Evolutionary conservation across 1,284 basidiomycete species (phyloP).

Genomic region (Trametes polyzona): DNA sequence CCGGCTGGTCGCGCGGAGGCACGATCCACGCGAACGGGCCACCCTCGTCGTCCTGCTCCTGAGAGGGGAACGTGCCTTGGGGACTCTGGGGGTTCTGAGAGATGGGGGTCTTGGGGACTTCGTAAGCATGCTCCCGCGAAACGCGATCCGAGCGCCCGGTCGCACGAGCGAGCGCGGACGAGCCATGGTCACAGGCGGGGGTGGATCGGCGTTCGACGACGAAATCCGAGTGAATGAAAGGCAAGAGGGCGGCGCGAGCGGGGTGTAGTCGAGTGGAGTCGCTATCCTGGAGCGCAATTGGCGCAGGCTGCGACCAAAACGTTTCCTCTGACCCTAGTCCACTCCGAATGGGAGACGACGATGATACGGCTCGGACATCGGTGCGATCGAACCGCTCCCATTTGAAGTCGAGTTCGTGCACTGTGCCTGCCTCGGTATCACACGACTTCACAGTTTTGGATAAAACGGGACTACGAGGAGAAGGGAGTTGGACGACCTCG

Average conservation of each 20-base stretch:
- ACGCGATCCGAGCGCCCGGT: background rate
- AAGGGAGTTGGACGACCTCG: no score
- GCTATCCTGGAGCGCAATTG: no score
- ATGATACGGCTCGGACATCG: background rate
- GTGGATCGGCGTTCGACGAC: no score
- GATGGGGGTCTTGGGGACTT: background rate
- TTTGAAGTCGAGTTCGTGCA: slow-evolving; percentile 49
- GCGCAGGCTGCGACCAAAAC: slow-evolving; percentile 17
- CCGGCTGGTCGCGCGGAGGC: slow-evolving; percentile 7
- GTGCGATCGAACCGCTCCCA: slow-evolving; percentile 57
- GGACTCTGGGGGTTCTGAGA: background rate
- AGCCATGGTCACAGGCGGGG: no score
- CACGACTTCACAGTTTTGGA: background rate
- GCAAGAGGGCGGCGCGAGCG: no score
- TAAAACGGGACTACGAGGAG: background rate
- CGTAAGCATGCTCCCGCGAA: background rate
- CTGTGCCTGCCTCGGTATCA: slow-evolving; percentile 26
- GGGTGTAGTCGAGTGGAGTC: no score
- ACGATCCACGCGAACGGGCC: slow-evolving; percentile 16
- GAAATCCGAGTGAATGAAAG: no score
- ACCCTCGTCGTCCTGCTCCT: background rate
- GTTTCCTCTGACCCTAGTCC: slow-evolving; percentile 11
- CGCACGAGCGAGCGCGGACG: background rate
- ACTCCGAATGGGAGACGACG: background rate
- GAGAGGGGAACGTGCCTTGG: background rate